Evolutionary conservation across 179 eudicot species (phyloP).

Genomic region (Heliamphora pulchella): DNA sequence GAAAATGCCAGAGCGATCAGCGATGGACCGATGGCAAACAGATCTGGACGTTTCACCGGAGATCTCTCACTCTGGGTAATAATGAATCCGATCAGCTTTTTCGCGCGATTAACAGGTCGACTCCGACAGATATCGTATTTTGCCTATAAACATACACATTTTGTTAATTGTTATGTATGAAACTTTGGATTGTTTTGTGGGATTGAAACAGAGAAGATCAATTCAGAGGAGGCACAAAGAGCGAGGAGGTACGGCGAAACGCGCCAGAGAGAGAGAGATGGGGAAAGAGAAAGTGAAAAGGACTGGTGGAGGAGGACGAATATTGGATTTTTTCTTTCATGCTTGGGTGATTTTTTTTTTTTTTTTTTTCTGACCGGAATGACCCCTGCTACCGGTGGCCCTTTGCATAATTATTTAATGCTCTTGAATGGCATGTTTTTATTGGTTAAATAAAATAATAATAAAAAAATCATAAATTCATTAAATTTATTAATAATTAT

Average conservation of each 20-base stretch:
- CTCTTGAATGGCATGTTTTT: too few species aligned
- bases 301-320: constrained; percentile 36
- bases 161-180: neutral
- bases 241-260: constrained; percentile 3
- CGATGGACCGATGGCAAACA: constrained; percentile 13
- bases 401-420: too few species aligned
- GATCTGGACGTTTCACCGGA: constrained; percentile 7
- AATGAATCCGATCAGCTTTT: constrained; percentile 12
- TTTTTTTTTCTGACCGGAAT: neutral
- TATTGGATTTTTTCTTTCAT: constrained; percentile 22
- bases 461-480: too few species aligned
- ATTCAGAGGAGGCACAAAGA: constrained; percentile 13
- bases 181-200: neutral
- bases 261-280: neutral
- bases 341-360: neutral
- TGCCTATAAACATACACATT: neutral
- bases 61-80: constrained; percentile 2
- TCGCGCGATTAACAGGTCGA: neutral
- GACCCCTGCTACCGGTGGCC: too few species aligned
- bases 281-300: constrained; percentile 2
- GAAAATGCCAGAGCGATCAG: constrained; percentile 12
- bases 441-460: too few species aligned
- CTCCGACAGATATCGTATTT: neutral
- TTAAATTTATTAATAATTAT: too few species aligned
- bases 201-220: neutral